Evolutionary conservation across 495 filamentous ascomycete species (phyloP), one percentile per base, ranked within the genome.

Genomic region (Xylaria bambusicola): DNA sequence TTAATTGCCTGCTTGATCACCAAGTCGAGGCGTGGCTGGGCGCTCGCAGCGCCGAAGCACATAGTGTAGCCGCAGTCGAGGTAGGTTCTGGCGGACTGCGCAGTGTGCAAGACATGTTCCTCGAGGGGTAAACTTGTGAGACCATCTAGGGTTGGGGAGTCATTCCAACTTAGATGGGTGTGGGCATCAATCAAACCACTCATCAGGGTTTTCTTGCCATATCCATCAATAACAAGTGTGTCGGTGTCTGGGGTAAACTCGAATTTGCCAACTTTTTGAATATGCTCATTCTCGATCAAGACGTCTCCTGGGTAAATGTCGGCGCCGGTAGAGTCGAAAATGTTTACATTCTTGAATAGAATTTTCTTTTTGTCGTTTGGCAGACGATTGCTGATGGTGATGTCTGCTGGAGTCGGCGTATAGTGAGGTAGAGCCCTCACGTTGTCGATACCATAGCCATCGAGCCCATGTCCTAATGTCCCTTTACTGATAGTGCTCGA

Each of bases 1-100:
- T 83, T 81, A 57, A 86, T 85, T 1, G 82, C 80, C 56, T 84
- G 77, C 31, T 80, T 71, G 27, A 85, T 75, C 15, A 80, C 80
- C 31, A 75, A 58, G 54, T 82, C 80, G 0, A 83, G 66, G 10
- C 80, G 71, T 23, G 74, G 68, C 58, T 82, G 79, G 0, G 80
- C 80, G 1, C 78, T 76, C 6, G 80, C 80, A 0, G 80, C 79
- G 5, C 80, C 80, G 58, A 74, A 82, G 23, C 50, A 53, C 50
- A 53, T 53, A 2, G 50, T 53, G 50, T 53, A 64, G 33, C 50
- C 50, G 20, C 77, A 82, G 57, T 81, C 77, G 31, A 82, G 69
- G 57, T 74, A 81, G 36, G 70, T 73, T 54, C 72, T 70, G 0
- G 80, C 80, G 20, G 66, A 69, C 23, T 67, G 65, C 1, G 75